Percentiles rank a stretch among this genome's conserved stretches.
phyloP scores from a whole-genome alignment of 2,329 filamentous ascomycete species.

The Aspergillus niger region DNA sequence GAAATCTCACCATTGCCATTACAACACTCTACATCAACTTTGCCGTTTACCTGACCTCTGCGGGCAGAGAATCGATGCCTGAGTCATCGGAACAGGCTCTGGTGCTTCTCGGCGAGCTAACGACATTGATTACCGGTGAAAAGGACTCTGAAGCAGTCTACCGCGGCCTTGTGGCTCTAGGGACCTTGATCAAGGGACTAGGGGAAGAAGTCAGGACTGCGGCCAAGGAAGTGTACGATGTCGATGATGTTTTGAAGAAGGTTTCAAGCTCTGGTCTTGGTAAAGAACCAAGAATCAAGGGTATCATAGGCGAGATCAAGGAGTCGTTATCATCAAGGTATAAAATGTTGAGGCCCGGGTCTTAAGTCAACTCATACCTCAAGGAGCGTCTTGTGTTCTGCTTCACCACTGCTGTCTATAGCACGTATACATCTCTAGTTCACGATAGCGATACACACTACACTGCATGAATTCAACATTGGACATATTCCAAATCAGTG shows the following conservation, averaged over 20 bases:
- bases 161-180: conserved; percentile 76
- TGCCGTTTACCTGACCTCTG: conserved; percentile 66
- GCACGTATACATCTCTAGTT: conserved; percentile 14
- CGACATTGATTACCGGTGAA: conserved; percentile 64
- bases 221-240: conserved; percentile 59
- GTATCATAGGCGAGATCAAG: conserved; percentile 62
- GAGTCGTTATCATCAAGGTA: conserved; percentile 37
- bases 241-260: conserved; percentile 50
- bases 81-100: conserved; percentile 52
- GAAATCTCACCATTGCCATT: conserved; percentile 79
- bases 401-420: background rate
- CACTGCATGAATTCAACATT: conserved; percentile 3
- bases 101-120: conserved; percentile 63
- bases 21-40: conserved; percentile 85
- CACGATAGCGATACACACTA: conserved; percentile 16
- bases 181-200: conserved; percentile 68
- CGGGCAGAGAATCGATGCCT: conserved; percentile 42
- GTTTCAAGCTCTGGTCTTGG: conserved; percentile 53
- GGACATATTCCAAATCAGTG: background rate
- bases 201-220: conserved; percentile 61
- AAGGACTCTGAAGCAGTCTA: conserved; percentile 82
- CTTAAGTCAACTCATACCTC: background rate
- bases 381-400: background rate
- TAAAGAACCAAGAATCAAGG: conserved; percentile 62
- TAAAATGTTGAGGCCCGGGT: background rate